Base-by-base conservation (phyloP, 495 filamentous ascomycete species). In the Xylaria castorea region DNA sequence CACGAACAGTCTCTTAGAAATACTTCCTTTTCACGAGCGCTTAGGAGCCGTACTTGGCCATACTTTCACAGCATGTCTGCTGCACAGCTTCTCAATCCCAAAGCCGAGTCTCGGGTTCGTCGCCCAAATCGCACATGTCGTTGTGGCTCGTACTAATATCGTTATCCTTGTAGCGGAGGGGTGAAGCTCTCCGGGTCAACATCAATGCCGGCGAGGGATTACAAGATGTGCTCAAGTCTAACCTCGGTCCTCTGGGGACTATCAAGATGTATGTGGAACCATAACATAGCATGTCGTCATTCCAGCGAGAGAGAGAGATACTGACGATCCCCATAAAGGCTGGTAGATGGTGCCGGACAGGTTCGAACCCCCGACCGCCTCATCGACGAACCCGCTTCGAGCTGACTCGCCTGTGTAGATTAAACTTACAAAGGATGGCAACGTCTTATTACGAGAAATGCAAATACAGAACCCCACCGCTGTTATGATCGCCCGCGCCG, bases 371-470 rank as follows among this genome's bases (percentile, higher is more conserved):
- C 48, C 42, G 70, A 72, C 46, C 50, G n/a, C 64, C 36, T 70
- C 58, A 16, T 22, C 53, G 30, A 70, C 57, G 18, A 61, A 50
- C 67, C 20, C 27, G 25, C 20, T 64, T 18, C 38, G 36, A 71
- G 48, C 76, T 79, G 42, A 78, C 70, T 11, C 50, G 32, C 30
- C 65, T 11, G 20, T 32, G 81, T 75, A 97, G 92, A 99, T 99
- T 86, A 99, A 98, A 83, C 87, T 99, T 78, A 99, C 96, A 65
- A 99, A 99, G 84, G 96, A 99, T 87, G 96, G 96, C 78, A 97
- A 96, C 79, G 96, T 98, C 62, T 85, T 99, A 68, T 81, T 99
- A 75, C 89, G 94, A 76, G 96, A 99, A 82, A 99, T 99, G 97
- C 94, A 95, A 85, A 88, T 96, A 81, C 92, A 94, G 84, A 95